Percentiles rank a stretch among this genome's conserved stretches.
phyloP scores from a whole-genome alignment of 148 eudicot species.

The Rhododendron simsii region DNA sequence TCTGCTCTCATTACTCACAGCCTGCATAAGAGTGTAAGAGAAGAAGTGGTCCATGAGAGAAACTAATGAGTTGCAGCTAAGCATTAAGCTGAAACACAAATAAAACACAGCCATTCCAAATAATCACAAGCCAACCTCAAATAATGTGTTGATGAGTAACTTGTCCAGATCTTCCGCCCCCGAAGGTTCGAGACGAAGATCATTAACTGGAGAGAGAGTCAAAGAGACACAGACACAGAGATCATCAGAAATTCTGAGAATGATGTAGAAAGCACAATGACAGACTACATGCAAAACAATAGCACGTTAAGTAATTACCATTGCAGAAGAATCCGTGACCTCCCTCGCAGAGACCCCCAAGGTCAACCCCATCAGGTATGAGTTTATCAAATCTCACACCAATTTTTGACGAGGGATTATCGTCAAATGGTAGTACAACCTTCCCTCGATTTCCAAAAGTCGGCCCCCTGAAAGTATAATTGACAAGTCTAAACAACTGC shows the following conservation, averaged over 20 bases:
- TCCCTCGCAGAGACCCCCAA: constrained; percentile 67
- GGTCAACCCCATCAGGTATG: constrained; percentile 75
- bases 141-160: constrained; percentile 59
- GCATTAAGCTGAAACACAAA: not conserved
- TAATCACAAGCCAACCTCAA: constrained; percentile 51
- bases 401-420: constrained; percentile 75
- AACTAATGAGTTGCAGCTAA: not conserved
- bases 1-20: constrained; percentile 58
- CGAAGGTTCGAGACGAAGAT: constrained; percentile 69
- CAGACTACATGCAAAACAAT: not conserved
- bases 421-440: constrained; percentile 79
- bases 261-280: constrained; percentile 12
- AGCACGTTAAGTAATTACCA: constrained; percentile 37
- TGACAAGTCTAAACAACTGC: constrained; percentile 2
- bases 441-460: constrained; percentile 71
- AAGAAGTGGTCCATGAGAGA: not conserved
- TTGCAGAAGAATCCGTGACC: constrained; percentile 91
- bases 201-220: constrained; percentile 43
- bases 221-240: constrained; percentile 11
- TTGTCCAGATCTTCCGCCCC: constrained; percentile 77
- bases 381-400: constrained; percentile 89
- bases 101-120: not conserved
- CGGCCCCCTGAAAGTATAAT: constrained; percentile 55
- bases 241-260: constrained; percentile 9
- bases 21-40: constrained; percentile 24